phyloP scores from a whole-genome alignment of 2,329 filamentous ascomycete genomes.

The Sphaerulina populicola region DNA sequence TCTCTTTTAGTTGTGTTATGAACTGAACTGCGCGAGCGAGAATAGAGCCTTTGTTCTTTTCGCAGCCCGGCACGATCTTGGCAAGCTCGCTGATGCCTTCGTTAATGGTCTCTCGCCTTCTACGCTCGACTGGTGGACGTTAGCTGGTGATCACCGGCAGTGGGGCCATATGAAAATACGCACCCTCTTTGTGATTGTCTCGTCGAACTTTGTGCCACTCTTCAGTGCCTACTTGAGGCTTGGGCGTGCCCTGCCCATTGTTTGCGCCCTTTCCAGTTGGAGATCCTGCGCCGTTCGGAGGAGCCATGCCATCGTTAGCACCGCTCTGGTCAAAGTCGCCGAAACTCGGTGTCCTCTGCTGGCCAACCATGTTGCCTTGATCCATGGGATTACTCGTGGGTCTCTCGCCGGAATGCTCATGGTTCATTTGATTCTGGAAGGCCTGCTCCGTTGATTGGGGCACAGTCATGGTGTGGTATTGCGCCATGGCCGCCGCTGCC shows the following conservation, averaged over 20 bases:
- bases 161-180: slow-evolving; percentile 22
- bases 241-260: slow-evolving; percentile 35
- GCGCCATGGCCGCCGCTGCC: slow-evolving; percentile 48
- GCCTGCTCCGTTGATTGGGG: slow-evolving; percentile 49
- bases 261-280: slow-evolving; percentile 24
- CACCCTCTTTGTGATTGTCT: slow-evolving; percentile 98
- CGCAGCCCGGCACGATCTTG: slow-evolving; percentile 93
- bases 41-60: slow-evolving; percentile 98
- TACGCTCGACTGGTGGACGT: slow-evolving; percentile 68
- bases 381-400: slow-evolving; percentile 19
- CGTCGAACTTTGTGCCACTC: slow-evolving; percentile 97
- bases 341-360: slow-evolving; percentile 20
- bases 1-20: slow-evolving; percentile 89
- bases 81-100: slow-evolving; percentile 97
- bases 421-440: slow-evolving; percentile 30
- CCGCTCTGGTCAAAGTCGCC: slow-evolving; percentile 20
- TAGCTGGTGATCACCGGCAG: slow-evolving; percentile 4
- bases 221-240: slow-evolving; percentile 87
- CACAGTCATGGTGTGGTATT: slow-evolving; percentile 49
- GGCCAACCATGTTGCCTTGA: slow-evolving; percentile 12
- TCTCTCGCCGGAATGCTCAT: slow-evolving; percentile 17
- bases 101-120: slow-evolving; percentile 94
- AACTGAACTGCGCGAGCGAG: slow-evolving; percentile 87
- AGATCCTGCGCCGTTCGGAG: slow-evolving; percentile 38
- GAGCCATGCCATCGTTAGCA: slow-evolving; percentile 1